phyloP scores from a whole-genome alignment of 2,329 filamentous ascomycete species.

The Paracoccidioides lutzii region DNA sequence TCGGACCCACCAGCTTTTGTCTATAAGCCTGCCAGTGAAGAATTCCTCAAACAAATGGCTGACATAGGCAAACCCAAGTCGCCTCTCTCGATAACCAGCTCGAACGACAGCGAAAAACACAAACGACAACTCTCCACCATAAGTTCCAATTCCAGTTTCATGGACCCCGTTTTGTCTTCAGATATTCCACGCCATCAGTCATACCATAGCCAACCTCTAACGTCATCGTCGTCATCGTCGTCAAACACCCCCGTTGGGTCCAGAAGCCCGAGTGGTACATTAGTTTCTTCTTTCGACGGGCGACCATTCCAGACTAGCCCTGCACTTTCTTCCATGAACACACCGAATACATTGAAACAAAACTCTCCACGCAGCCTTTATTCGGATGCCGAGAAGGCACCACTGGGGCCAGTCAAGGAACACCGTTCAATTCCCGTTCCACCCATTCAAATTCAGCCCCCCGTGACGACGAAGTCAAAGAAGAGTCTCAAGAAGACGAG shows the following conservation, averaged over 20 bases:
- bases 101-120: not conserved
- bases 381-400: conserved; percentile 1
- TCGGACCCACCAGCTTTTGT: conserved; percentile 7
- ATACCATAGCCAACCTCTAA: conserved; percentile 4
- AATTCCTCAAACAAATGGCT: conserved; percentile 13
- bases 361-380: not conserved
- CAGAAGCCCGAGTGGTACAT: not conserved
- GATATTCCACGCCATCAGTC: conserved; percentile 11
- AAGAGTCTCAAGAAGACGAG: not conserved
- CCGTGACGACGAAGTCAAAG: not conserved
- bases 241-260: not conserved
- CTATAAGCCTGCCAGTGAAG: conserved; percentile 13
- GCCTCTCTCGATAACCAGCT: not conserved
- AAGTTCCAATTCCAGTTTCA: conserved; percentile 1
- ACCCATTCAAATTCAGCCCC: not conserved
- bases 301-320: not conserved
- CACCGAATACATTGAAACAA: not conserved
- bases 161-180: conserved; percentile 1
- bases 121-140: not conserved
- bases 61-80: conserved; percentile 9
- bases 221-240: not conserved
- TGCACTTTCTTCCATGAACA: not conserved
- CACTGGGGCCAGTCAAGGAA: not conserved
- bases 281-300: not conserved
- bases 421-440: not conserved